These are phyloP conservation scores for Globisporangium heterothallicum DNA, from an alignment of 352 stramenopile genomes.

Conservation along the genomic window DNA sequence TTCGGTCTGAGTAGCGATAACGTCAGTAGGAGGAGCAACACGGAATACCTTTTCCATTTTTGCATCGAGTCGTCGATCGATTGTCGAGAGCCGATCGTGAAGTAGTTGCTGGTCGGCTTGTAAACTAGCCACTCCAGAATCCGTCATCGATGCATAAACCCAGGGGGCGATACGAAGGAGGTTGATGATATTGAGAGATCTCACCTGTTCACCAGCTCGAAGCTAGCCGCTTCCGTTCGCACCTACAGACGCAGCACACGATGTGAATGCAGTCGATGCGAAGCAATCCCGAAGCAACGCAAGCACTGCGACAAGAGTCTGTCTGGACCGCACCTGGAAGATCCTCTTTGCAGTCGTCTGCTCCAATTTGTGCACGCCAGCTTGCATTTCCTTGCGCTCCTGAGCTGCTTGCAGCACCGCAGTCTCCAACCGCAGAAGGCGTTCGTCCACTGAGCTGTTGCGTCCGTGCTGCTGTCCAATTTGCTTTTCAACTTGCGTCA, in stretches of 20 bases:
- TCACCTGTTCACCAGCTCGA: conserved; percentile 25
- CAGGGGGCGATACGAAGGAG: too few species aligned
- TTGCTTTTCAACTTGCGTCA: conserved; percentile 10
- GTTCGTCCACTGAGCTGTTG: background rate
- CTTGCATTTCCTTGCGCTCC: conserved; percentile 19
- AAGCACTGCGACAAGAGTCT: background rate
- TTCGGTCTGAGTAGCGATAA: too few species aligned
- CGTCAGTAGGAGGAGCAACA: background rate
- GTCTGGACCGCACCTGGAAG: conserved; percentile 5
- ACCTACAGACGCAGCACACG: conserved; percentile 8
- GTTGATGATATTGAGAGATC: background rate
- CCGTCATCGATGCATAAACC: too few species aligned
- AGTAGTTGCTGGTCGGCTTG: conserved; percentile 42
- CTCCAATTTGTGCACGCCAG: conserved; percentile 13
- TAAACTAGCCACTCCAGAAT: conserved; percentile 26
- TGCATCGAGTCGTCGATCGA: conserved; percentile 33
- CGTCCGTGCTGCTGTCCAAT: background rate
- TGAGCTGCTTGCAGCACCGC: conserved; percentile 16
- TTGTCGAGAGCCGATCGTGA: conserved; percentile 31
- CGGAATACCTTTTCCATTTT: conserved; percentile 64
- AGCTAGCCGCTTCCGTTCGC: conserved; percentile 25
- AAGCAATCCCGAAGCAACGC: background rate
- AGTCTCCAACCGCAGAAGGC: conserved; percentile 13
- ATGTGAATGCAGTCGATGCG: background rate
- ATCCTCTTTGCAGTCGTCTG: conserved; percentile 16